Base-by-base conservation (phyloP, 495 filamentous ascomycete genomes). In the Sporormia fimetaria region DNA sequence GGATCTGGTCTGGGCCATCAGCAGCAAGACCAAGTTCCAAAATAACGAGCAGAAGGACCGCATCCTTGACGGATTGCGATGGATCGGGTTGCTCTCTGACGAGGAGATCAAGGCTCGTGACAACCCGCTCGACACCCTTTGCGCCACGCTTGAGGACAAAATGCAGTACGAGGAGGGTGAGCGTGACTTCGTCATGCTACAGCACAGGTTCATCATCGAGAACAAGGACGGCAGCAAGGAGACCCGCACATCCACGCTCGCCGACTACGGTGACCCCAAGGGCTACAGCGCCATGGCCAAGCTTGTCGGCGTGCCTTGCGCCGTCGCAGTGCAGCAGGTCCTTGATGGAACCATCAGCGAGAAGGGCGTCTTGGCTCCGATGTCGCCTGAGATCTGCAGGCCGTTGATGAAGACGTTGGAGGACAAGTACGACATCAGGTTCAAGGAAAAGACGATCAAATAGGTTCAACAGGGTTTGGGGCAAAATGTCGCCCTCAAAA, bases 191-290 rank as follows among this genome's bases (percentile, higher is more conserved):
- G 53, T 65, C 10, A 83, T 90, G 73, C 74, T 94, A 26, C 85
- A 92, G 66, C 90, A 98, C 72, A 85, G 81, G 60, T 95, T 94
- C 59, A 80, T 79, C 59, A 83, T 95, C 54, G 81, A 94, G 69
- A 62, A 79, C 57, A 74, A 75, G 58, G 83, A 94, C 54, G 80
- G 79, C 46, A 67, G 58, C 41, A 64, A 75, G 58, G 80, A 93
- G 70, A 83, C 74, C 25, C 69, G 76, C 30, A 87, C 83, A 6
- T 80, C 74, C 26, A 95, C 87, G 9, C 73, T 95, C 6, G 70
- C 69, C 61, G 88, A 92, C 58, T 93, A 94, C 58, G 88, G 90
- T 54, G 77, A 77, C 52, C 78, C 82, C 7, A 68, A 72, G 36
- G 61, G 83, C 17, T 94, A 90, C 67, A 82, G 75, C 5, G 80